phyloP scores from a whole-genome alignment of 2,329 filamentous ascomycete genomes.

The Trichoderma atrobrunneum region DNA sequence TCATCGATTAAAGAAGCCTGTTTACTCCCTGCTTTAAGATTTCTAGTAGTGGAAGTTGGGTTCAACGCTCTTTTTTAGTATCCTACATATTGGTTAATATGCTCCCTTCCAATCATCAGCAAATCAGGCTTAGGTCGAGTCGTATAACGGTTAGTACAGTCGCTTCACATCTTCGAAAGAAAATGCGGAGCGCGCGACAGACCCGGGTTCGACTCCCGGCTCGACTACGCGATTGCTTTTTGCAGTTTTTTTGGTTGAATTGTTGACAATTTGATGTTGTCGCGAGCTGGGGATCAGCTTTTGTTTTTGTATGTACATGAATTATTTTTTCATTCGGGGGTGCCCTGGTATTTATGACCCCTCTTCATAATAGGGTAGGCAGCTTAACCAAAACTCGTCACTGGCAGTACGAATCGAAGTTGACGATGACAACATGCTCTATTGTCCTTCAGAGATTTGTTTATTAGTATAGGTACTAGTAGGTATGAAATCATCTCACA shows the following conservation, averaged over 20 bases:
- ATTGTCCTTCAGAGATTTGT: neutral
- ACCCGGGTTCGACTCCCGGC: constrained; percentile 19
- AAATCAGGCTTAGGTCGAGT: constrained; percentile 8
- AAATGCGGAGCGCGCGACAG: constrained; percentile 15
- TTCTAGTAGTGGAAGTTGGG: neutral
- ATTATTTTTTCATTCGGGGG: neutral
- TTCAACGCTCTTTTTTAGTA: neutral
- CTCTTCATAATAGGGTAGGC: neutral
- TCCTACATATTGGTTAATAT: neutral
- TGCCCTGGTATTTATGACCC: neutral
- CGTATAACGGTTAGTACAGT: constrained; percentile 17
- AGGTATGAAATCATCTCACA: too few species aligned
- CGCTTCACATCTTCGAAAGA: constrained; percentile 10
- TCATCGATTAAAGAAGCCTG: neutral
- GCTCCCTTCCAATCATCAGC: neutral
- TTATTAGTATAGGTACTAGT: too few species aligned
- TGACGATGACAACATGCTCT: neutral
- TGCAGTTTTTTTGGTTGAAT: neutral
- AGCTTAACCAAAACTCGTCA: neutral
- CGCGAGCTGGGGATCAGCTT: neutral
- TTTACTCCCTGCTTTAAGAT: neutral
- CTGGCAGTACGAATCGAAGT: neutral
- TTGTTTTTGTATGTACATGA: neutral
- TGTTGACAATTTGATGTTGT: neutral
- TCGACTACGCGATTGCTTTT: constrained; percentile 12